Evolutionary conservation across 2,329 filamentous ascomycete species (phyloP), one percentile per base, ranked within the genome.

Genomic region (Colletotrichum plurivorum): DNA sequence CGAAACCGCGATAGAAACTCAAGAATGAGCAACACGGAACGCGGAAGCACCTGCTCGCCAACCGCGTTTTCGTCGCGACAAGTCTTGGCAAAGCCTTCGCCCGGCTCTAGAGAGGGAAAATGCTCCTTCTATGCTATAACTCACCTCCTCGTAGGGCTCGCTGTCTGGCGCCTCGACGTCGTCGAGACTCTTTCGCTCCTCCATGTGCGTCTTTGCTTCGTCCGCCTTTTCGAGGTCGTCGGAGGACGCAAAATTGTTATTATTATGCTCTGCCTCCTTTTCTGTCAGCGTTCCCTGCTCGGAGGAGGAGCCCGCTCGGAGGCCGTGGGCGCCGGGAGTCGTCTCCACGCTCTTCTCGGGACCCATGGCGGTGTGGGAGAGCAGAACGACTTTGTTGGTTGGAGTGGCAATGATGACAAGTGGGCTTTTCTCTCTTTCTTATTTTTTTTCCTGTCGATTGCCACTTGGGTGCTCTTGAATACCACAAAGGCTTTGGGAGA

Each of bases 171-270:
- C 63, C 4, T 72, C 69, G 16, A 63, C 67, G 10, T 70, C 59
- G 31, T 43, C 61, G n/a, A 49, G 64, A 18, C 64, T 63, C 39
- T 48, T 73, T 71, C 39, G 71, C 53, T 54, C 66, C 54, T 71
- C 52, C 60, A 57, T 52, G 18, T 39, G 27, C 10, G 8, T 31
- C 43, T 66, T 43, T 43, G 13, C 48, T 20, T 55, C 31, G 9
- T 36, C 54, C 10, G 48, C 55, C 36, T 45, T 66, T 39, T 60
- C 62, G 41, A 56, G 25, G 20, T 45, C 66, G 18, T 54, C 54
- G 48, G 43, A 53, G 16, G 62, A 36, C 31, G 49, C 25, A 52
- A 58, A 57, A 16, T 48, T 25, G 4, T 25, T 25, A 25, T 25
- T 25, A 25, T 25, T 9, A 27, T 57, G 63, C 12, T 10, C 55